Evolutionary conservation across 106 monocot genomes (phyloP), one percentile per base, ranked within the genome.

Genomic region (Posidonia australis): DNA sequence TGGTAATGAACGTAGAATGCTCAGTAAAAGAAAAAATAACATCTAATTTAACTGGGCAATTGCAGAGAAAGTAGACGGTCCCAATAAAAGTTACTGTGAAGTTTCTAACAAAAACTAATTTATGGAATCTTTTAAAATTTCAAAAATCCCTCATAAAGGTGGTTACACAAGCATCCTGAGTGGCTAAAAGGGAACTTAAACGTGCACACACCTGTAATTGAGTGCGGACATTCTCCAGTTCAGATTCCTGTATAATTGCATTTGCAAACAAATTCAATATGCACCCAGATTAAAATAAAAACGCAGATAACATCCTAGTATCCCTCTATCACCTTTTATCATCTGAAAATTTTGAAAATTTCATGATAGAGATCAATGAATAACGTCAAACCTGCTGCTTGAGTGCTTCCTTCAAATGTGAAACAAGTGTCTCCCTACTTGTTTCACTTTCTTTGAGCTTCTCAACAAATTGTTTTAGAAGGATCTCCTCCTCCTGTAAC

Each of bases 211-310:
- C 88, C 88, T 89, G 87, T 46, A 92, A 54, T 70, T 92, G 92
- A n/a, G 82, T 92, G 46, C 84, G 79, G 46, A 92, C 77, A 56
- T 71, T 84, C 84, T 92, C 92, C 82, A 92, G 74, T 67, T 80
- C 76, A 46, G 87, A 84, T 78, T 92, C 92, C 92, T 92, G 78
- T 51, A 27, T 69, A 77, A 46, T 11, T 48, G 48, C n/a, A 67
- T 61, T 32, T 54, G 48, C 68, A 60, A 80, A 57, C 61, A n/a
- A 21, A 62, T 36, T 42, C 10, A 14, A 62, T 62, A 43, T 21
- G 69, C 68, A 63, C 31, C 43, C 23, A 72, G 19, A 65, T 64
- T 22, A 36, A 68, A 64, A 63, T 64, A 77, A 67, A 68, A 55
- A 68, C 51, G 67, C 66, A 67, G 30, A 67, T 60, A 7, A 29